Evolutionary conservation across 2,329 filamentous ascomycete genomes (phyloP), one percentile per base, ranked within the genome.

Genomic region (Aureobasidium sp.): DNA sequence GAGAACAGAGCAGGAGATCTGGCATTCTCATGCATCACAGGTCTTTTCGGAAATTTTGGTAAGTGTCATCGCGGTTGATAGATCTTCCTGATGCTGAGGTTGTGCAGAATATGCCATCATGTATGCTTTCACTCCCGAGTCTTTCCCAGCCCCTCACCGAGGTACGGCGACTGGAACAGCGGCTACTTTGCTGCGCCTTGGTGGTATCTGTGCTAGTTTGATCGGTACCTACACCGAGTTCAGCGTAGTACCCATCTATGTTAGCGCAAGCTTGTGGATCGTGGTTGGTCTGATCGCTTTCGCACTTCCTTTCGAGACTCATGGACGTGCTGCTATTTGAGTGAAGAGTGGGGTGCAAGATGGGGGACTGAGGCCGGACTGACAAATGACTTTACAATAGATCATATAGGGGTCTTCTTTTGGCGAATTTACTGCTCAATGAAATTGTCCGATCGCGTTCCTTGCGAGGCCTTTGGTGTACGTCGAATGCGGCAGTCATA

Each of bases 91-190:
- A 8, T 4, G 3, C 38, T 40, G 38, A 40, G 6, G n/a, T 21
- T 3, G 3, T 8, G 12, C 10, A 44, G 41, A 30, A 81, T 88
- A 88, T 68, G 85, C 84, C 53, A 83, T 88, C 1, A 70, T 90
- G 1, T 89, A 88, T 65, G 83, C 85, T 6, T 89, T 87, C 64
- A 88, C 86, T 0, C 85, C 85, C 0, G 86, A 89, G 63, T 79
- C 88, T 24, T 88, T 89, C 68, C 84, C 85, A 0, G 82, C 84
- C 0, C 83, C 84, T 0, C 80, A 85, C 17, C 74, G 86, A 29
- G 86, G 85, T 5, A 86, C 84, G 0, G 86, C 84, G 6, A 85
- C 81, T 0, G 86, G 85, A 35, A 83, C 88, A 42, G 80, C 81
- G 21, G 85, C 81, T 63, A 86, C 86, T 63, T 67, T 88, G 56